phyloP scores from a whole-genome alignment of 345 rosid genomes.

The Abelmoschus esculentus region DNA sequence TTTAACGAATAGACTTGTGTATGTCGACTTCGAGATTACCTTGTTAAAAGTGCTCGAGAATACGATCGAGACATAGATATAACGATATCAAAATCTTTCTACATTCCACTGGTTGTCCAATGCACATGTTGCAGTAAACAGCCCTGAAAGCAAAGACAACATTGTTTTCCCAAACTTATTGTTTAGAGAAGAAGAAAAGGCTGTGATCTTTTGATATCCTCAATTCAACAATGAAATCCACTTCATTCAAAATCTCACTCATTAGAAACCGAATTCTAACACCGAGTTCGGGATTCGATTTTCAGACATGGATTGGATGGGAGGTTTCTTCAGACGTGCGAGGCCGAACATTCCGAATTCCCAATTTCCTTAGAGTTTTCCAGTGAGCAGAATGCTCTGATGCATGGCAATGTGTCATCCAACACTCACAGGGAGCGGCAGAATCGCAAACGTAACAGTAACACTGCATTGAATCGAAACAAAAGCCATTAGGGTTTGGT shows the following conservation, averaged over 20 bases:
- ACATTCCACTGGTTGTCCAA: neutral
- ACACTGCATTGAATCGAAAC: constrained; percentile 42
- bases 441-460: constrained; percentile 60
- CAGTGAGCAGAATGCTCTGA: constrained; percentile 9
- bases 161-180: neutral
- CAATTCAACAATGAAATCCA: too few relatives aligned
- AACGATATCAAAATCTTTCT: neutral
- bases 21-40: neutral
- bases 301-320: too few relatives aligned
- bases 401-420: constrained; percentile 40
- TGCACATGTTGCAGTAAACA: too few relatives aligned
- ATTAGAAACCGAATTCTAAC: too few relatives aligned
- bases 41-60: neutral
- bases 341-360: neutral
- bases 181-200: too few relatives aligned
- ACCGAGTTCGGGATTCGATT: too few relatives aligned
- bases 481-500: neutral
- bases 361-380: constrained; percentile 15
- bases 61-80: neutral
- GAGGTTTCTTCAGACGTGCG: too few relatives aligned
- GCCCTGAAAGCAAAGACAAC: too few relatives aligned
- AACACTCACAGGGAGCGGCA: constrained; percentile 54
- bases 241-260: too few relatives aligned
- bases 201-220: too few relatives aligned
- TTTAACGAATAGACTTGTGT: neutral